Evolutionary conservation across 208 protist species (phyloP).

Genomic region (Lotmaria passim): DNA sequence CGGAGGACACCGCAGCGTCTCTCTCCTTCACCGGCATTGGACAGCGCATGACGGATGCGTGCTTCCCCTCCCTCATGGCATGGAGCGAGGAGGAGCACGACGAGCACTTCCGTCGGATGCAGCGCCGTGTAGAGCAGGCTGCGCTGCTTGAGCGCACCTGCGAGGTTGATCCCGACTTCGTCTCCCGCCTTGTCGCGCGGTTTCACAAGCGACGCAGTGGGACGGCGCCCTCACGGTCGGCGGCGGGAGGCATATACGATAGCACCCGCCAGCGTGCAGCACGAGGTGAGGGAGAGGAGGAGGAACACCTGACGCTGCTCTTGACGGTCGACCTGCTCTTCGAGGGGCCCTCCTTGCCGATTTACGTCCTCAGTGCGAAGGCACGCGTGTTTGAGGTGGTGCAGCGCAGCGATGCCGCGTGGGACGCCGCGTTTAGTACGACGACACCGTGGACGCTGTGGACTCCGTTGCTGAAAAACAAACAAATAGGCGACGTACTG

Average conservation of each 20-base stretch:
- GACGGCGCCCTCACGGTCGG: not conserved
- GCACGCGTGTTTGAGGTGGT: conserved; percentile 52
- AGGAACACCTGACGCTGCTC: conserved; percentile 40
- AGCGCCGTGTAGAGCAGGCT: conserved; percentile 49
- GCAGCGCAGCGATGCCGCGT: conserved; percentile 6
- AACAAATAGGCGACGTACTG: not conserved
- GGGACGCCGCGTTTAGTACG: not conserved
- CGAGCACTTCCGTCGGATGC: conserved; percentile 45
- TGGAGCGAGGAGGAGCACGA: conserved; percentile 77
- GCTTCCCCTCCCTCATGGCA: conserved; percentile 73
- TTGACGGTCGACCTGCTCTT: conserved; percentile 80
- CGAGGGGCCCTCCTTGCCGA: conserved; percentile 63
- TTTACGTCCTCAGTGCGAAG: conserved; percentile 81
- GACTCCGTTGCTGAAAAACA: conserved; percentile 40
- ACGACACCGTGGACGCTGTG: conserved; percentile 21
- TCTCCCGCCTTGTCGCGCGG: conserved; percentile 36
- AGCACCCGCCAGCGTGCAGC: not conserved
- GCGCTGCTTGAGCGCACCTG: conserved; percentile 54
- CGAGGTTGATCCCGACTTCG: conserved; percentile 33
- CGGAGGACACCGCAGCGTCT: conserved; percentile 11
- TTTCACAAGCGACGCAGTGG: conserved; percentile 13
- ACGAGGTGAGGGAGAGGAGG: not conserved
- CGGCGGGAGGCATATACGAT: not conserved
- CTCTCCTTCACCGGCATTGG: conserved; percentile 59
- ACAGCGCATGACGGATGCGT: conserved; percentile 82